Base-by-base conservation (phyloP, 176 grass and related monocot species). In the Elaeis guineensis region DNA sequence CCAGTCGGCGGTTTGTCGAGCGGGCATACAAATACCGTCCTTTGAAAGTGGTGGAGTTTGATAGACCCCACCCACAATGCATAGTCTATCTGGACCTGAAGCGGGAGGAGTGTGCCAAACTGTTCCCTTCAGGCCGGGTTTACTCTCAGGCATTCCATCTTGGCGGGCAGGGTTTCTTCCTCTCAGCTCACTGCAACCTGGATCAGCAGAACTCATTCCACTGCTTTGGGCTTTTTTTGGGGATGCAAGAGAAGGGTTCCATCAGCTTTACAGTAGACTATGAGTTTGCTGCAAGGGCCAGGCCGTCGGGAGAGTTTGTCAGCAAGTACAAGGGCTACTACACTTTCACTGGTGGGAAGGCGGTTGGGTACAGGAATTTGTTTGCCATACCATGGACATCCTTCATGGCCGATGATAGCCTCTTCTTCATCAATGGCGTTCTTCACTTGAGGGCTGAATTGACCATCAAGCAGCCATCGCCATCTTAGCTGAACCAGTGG, bases 161-260 rank as follows among this genome's bases (percentile, higher is more conserved):
- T 8, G 82, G 77, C 12, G 80, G 85, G 54, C 85, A 89, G 52
- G 85, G 86, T 6, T 95, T 95, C 66, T 78, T 78, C 71, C 82
- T 89, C 54, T 75, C 67, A 1, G 85, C 90, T 39, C 66, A 80
- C 76, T 89, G 90, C 51, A 75, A 80, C 25, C 54, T 82, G 57
- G 75, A 95, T 3, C 78, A 80, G 61, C 76, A 83, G 17, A 95
- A 78, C 24, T 62, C 73, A 0, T 67, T 77, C 5, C 75, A 83
- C 57, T 80, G 75, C 57, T 95, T 95, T 6, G 85, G 82, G 2
- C 72, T 95, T 44, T 95, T 95, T 64, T 73, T 95, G 14, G 90
- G 90, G 67, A 95, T 95, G 90, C 90, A 95, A 66, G 90, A 95
- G 64, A 95, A 95, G 65, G 90, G 90, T 7, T 95, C 90, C 5